Conservation (phyloP, 2,329 filamentous ascomycete species). For the Sporothrix protearum region DNA sequence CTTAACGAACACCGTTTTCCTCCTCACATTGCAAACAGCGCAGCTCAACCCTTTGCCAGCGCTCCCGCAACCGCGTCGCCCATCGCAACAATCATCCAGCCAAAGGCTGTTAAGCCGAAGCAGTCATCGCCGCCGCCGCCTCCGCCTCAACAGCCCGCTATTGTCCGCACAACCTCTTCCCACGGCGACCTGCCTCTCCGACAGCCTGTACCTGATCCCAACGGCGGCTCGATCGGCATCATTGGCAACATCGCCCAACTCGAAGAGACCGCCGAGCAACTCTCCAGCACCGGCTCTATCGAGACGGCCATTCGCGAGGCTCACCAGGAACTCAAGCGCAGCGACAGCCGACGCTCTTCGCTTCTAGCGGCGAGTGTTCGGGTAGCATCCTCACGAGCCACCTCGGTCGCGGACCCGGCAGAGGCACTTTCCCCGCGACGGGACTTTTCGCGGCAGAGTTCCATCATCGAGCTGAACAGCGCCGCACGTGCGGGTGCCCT, state of each 20-base stretch:
- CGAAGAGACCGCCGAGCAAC: slow-evolving; percentile 69
- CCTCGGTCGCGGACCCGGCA: neutral
- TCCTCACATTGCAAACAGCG: neutral
- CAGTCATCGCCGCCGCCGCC: neutral
- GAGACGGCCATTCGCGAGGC: slow-evolving; percentile 73
- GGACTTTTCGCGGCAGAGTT: slow-evolving; percentile 41
- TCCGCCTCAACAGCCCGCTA: slow-evolving; percentile 35
- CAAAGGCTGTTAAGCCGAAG: slow-evolving; percentile 20
- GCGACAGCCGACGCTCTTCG: slow-evolving; percentile 64
- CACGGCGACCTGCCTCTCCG: slow-evolving; percentile 46
- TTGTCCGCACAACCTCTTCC: slow-evolving; percentile 48
- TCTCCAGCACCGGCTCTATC: slow-evolving; percentile 71
- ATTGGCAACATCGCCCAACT: slow-evolving; percentile 67
- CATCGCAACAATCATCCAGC: slow-evolving; percentile 19
- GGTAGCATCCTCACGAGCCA: slow-evolving; percentile 27
- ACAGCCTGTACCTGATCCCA: slow-evolving; percentile 61
- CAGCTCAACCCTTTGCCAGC: slow-evolving; percentile 5
- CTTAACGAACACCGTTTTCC: neutral
- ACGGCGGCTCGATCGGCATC: slow-evolving; percentile 59
- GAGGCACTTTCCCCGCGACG: slow-evolving; percentile 27
- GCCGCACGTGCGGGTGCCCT: slow-evolving; percentile 66
- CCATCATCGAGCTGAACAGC: slow-evolving; percentile 67
- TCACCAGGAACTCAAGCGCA: slow-evolving; percentile 66
- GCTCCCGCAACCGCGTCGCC: neutral
- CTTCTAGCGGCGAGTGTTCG: slow-evolving; percentile 50